Base-by-base conservation (phyloP, 2,329 filamentous ascomycete species). In the Tympanopsis confertula region DNA sequence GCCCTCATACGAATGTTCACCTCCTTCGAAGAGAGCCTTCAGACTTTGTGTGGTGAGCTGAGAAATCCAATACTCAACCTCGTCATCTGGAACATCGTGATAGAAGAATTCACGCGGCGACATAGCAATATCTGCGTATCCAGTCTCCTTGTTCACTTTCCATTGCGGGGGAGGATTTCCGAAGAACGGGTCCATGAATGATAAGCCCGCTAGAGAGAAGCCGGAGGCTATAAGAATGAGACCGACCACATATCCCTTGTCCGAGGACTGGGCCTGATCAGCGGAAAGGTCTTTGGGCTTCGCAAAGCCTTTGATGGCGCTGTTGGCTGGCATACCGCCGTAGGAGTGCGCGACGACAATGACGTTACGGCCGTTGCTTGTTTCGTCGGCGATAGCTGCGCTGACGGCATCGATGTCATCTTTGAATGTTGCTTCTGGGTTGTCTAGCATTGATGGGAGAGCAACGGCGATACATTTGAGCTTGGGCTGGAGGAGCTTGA, bases 261-360 rank as follows among this genome's bases (percentile, higher is more conserved):
- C 4, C 28, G 36, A 24, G n/a, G 19, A 14, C 24, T 28, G 24
- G n/a, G 24, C n/a, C 24, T 28, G 24, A n/a, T n/a, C n/a, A 10
- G 24, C 24, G 24, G 10, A 10, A n/a, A n/a, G 10, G 24, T 40
- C 10, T 12, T 47, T 40, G 20, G 41, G 38, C 20, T 45, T 39
- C 0, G 63, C 49, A 36, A 69, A 51, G 5, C 56, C 63, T 41
- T 61, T 63, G 45, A 69, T 50, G 2, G 64, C 63, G 42, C 65
- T 68, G 42, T 52, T 54, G 32, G 60, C 65, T 1, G 67, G 60
- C 30, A 61, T 53, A 17, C 66, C 66, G 20, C 66, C 66, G 39
- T 68, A 71, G 0, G 66, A 69, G 48, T 71, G 67, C 1, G 55
- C 58, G 3, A 68, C 46, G 4, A 72, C 51, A 3, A 71, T 50